These are phyloP conservation scores for Priceomyces fermenticarens DNA, from an alignment of 805 yeast species.

Conservation along the genomic window DNA sequence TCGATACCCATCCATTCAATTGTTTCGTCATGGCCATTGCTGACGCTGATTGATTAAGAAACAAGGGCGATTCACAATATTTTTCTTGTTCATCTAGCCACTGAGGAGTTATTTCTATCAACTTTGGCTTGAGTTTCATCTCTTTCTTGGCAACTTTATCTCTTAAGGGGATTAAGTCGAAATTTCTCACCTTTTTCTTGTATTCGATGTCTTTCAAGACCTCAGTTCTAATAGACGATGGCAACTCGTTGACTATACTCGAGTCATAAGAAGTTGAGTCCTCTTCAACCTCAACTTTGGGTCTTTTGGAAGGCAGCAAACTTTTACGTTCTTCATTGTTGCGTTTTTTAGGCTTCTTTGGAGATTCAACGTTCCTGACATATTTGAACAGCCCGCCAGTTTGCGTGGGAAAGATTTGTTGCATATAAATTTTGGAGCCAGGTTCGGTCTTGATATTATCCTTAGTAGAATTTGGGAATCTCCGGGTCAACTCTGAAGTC, in stretches of 20 bases:
- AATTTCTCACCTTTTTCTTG: slow-evolving; percentile 21
- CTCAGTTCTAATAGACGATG: slow-evolving; percentile 34
- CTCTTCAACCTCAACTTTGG: slow-evolving; percentile 7
- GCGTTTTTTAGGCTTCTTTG: slow-evolving; percentile 15
- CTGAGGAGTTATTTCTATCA: slow-evolving; percentile 11
- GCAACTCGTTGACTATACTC: slow-evolving; percentile 35
- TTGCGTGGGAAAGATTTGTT: slow-evolving; percentile 36
- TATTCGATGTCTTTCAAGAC: slow-evolving; percentile 34
- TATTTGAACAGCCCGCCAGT: slow-evolving; percentile 25
- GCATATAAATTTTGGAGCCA: slow-evolving; percentile 26
- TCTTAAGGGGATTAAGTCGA: slow-evolving; percentile 23
- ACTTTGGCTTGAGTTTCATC: slow-evolving; percentile 8
- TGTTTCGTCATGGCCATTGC: slow-evolving; percentile 13
- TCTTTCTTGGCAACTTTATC: slow-evolving; percentile 20
- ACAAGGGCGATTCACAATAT: slow-evolving; percentile 10
- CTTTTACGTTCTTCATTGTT: slow-evolving; percentile 7
- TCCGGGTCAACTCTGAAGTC: slow-evolving; percentile 45
- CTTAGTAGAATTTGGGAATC: slow-evolving; percentile 15
- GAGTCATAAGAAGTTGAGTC: slow-evolving; percentile 32
- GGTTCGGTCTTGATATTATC: slow-evolving; percentile 2
- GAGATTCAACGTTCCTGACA: slow-evolving; percentile 31
- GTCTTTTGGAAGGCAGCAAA: slow-evolving; percentile 11
- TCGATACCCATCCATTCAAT: slow-evolving; percentile 24
- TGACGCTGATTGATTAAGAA: slow-evolving; percentile 10
- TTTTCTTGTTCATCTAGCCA: slow-evolving; percentile 22